phyloP scores from a whole-genome alignment of 805 yeast genomes.

The Candida parachauliodes region DNA sequence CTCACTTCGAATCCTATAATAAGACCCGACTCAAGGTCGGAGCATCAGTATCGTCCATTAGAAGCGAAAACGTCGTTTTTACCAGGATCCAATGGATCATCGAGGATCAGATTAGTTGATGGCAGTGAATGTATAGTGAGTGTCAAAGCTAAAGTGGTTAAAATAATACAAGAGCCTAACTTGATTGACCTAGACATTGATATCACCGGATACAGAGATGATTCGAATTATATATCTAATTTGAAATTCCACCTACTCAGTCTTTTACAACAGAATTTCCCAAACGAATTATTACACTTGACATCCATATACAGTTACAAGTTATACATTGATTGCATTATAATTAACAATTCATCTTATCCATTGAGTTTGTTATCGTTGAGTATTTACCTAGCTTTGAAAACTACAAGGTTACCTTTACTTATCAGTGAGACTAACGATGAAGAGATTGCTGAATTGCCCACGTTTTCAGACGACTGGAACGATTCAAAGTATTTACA shows the following conservation, averaged over 20 bases:
- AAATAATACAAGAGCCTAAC: conserved; percentile 30
- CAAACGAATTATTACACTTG: conserved; percentile 50
- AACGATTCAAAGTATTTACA: conserved; percentile 43
- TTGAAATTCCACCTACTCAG: conserved; percentile 60
- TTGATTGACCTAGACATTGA: conserved; percentile 76
- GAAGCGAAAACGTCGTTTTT: conserved; percentile 79
- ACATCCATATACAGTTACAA: conserved; percentile 76
- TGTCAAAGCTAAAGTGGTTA: conserved; percentile 77
- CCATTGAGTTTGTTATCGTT: conserved; percentile 80
- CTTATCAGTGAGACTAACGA: conserved; percentile 67
- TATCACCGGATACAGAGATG: conserved; percentile 76
- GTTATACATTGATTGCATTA: conserved; percentile 74
- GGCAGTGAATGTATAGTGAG: conserved; percentile 94
- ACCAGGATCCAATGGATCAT: conserved; percentile 89
- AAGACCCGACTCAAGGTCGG: conserved; percentile 82
- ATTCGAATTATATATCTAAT: conserved; percentile 63
- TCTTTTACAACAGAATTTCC: conserved; percentile 50
- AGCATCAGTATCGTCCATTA: conserved; percentile 77
- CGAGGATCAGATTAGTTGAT: conserved; percentile 79
- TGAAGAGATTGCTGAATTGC: conserved; percentile 78
- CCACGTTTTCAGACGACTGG: conserved; percentile 90
- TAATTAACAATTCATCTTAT: conserved; percentile 71
- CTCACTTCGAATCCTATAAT: conserved; percentile 54
- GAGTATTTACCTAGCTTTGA: conserved; percentile 77
- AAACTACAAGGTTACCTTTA: conserved; percentile 71